Conservation (phyloP, 192 early-diverging fungal genomes). For the Podila clonocystis region DNA sequence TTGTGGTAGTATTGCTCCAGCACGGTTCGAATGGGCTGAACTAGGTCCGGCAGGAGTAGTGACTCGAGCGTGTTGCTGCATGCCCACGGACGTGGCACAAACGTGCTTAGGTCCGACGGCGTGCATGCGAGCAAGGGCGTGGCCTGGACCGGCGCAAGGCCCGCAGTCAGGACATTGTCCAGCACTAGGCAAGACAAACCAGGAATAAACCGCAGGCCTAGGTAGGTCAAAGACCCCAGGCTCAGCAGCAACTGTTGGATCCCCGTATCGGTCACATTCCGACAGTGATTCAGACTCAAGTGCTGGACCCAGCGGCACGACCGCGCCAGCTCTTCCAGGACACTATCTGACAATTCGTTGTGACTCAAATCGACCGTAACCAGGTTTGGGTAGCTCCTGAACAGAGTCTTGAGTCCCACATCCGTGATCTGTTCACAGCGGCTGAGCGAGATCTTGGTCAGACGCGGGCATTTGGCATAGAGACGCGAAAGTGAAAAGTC, state of each 20-base stretch:
- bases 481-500: conserved; percentile 17
- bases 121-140: not conserved
- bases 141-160: not conserved
- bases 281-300: conserved; percentile 32
- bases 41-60: conserved; percentile 24
- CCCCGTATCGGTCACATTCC: conserved; percentile 36
- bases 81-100: conserved; percentile 20
- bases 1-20: conserved; percentile 9
- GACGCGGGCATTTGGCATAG: conserved; percentile 13
- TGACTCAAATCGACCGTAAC: conserved; percentile 9
- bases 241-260: conserved; percentile 29
- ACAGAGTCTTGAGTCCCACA: conserved; percentile 15
- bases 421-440: conserved; percentile 11
- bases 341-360: conserved; percentile 24
- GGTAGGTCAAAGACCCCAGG: conserved; percentile 3
- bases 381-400: conserved; percentile 19
- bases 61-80: conserved; percentile 18
- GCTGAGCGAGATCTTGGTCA: conserved; percentile 28
- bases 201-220: conserved; percentile 21
- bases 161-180: conserved; percentile 17
- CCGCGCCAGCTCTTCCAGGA: conserved; percentile 22
- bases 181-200: conserved; percentile 32
- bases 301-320: conserved; percentile 31
- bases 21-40: conserved; percentile 6
- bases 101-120: not conserved